A percentile compares a stretch with the other conserved stretches of the same genome.
These are phyloP conservation scores for Fusarium globosum DNA, from an alignment of 2,329 filamentous ascomycete species.

Conservation along the genomic window DNA sequence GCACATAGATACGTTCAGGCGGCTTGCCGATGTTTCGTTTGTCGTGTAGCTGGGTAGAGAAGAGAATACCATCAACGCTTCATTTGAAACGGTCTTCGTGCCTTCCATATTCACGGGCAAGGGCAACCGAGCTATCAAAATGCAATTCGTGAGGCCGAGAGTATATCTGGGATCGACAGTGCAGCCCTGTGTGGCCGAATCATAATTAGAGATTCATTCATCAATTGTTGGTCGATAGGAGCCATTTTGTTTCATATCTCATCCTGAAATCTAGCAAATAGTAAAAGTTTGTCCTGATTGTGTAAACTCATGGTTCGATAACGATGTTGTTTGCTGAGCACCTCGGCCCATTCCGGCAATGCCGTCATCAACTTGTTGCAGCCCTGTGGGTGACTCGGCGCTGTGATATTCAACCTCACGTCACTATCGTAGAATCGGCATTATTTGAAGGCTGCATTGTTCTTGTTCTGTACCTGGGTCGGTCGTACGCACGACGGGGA, in stretches of 20 bases:
- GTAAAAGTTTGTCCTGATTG: not conserved
- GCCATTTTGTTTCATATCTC: not conserved
- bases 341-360: conserved; percentile 15
- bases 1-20: conserved; percentile 28
- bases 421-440: not conserved
- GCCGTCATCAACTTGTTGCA: conserved; percentile 17
- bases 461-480: not conserved
- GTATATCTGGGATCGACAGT: not conserved
- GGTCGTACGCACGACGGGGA: not conserved
- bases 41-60: conserved; percentile 41
- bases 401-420: not conserved
- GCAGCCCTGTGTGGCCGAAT: not conserved
- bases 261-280: not conserved
- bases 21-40: conserved; percentile 41
- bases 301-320: not conserved
- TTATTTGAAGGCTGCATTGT: not conserved
- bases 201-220: not conserved
- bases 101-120: conserved; percentile 45
- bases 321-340: not conserved
- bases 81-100: conserved; percentile 39
- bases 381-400: not conserved
- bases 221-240: not conserved
- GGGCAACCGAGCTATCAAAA: conserved; percentile 34
- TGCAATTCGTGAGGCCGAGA: conserved; percentile 6
- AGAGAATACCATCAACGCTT: conserved; percentile 41